Base-by-base conservation (phyloP, 495 filamentous ascomycete species). In the Lineolata rhizophorae region DNA sequence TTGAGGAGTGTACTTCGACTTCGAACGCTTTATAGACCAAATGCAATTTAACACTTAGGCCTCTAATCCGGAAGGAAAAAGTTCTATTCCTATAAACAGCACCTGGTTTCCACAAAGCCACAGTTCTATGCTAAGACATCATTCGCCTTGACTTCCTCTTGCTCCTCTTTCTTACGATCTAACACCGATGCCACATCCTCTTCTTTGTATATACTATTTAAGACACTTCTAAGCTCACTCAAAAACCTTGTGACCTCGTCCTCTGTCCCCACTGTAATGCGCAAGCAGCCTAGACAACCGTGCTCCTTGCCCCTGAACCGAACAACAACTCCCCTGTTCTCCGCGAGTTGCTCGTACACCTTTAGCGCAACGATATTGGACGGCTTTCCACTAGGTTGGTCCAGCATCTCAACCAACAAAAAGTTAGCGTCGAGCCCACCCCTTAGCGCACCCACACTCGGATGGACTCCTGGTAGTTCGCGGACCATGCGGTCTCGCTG, bases 211-310 rank as follows among this genome's bases (percentile, higher is more conserved):
- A 72, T 58, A 36, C 66, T 65, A 3, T 41, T 52, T 35, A 95
- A 42, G 18, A 78, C 71, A 29, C 41, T 51, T 43, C 54, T 57
- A 20, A 92, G 45, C 46, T 80, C 70, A 15, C 57, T 51, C 50
- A 97, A 48, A 46, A 95, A 72, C 40, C 64, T 65, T 20, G 65
- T 70, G 16, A 87, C 78, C 54, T 97, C 87, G 10, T 64, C 52
- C 47, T 83, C 76, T 3, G 87, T 97, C 4, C 87, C 87, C 5
- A 97, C 76, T 1, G 87, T 95, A 39, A 97, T 75, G 25, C 87
- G 62, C 45, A 97, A 50, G 45, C 85, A 93, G 1, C 84, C 87
- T 37, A 71, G 45, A 46, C 87, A 97, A 3, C 83, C 87, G 19
- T 71, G 52, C 61, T 97, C 87, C 54, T 82, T 87, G 2, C 87